These are phyloP conservation scores for Guadua angustifolia DNA, from an alignment of 176 grass and related monocot genomes.

Conservation along the genomic window DNA sequence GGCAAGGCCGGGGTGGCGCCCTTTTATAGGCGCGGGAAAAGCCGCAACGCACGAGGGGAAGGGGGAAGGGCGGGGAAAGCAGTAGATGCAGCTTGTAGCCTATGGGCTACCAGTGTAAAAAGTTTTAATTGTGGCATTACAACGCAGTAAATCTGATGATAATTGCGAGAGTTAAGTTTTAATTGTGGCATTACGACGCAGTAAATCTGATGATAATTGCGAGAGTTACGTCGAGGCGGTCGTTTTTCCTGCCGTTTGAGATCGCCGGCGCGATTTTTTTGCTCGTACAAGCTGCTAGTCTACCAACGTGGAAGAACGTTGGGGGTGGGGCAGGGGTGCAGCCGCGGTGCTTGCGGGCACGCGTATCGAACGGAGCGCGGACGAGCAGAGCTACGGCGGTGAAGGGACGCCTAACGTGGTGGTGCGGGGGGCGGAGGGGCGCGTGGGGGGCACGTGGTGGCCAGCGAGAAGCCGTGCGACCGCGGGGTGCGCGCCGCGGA, in stretches of 20 bases:
- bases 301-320: too few species aligned
- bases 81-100: neutral
- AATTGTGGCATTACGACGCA: neutral
- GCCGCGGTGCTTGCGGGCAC: too few species aligned
- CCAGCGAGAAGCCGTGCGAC: too few species aligned
- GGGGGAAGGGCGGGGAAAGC: neutral
- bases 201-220: neutral
- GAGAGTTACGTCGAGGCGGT: neutral
- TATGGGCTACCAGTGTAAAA: neutral
- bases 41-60: neutral
- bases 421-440: too few species aligned
- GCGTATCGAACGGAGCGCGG: too few species aligned
- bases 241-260: neutral
- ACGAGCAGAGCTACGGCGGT: too few species aligned
- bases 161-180: neutral
- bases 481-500: too few species aligned
- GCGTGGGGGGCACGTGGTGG: too few species aligned
- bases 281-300: too few species aligned
- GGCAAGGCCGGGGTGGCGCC: neutral
- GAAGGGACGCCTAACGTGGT: too few species aligned
- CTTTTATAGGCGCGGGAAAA: constrained; percentile 54
- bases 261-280: too few species aligned
- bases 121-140: neutral
- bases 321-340: too few species aligned
- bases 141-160: neutral